These are phyloP conservation scores for Purshia tridentata DNA, from an alignment of 306 rosid species.

Conservation along the genomic window DNA sequence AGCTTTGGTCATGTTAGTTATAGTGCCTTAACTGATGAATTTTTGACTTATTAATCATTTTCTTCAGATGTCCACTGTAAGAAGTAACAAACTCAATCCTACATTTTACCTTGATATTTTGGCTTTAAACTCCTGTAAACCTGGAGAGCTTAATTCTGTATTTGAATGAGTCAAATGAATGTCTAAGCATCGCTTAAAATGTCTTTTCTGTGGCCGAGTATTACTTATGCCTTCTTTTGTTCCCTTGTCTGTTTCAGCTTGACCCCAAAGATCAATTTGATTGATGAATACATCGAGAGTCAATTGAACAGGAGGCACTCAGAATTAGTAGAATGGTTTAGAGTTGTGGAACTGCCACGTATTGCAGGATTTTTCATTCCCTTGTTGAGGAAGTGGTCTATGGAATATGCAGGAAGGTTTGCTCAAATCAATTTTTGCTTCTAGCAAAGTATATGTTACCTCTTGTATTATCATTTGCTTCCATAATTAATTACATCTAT, in stretches of 20 bases:
- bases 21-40: neutral
- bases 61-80: neutral
- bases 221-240: slow-evolving; percentile 9
- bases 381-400: slow-evolving; percentile 61
- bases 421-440: slow-evolving; percentile 33
- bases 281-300: slow-evolving; percentile 45
- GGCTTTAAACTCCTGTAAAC: neutral
- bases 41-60: neutral
- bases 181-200: slow-evolving; percentile 23
- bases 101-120: neutral
- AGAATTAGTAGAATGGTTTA: slow-evolving; percentile 59
- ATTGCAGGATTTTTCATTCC: slow-evolving; percentile 56
- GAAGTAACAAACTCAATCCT: slow-evolving; percentile 5
- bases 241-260: slow-evolving; percentile 47
- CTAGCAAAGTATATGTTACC: slow-evolving; percentile 18
- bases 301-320: slow-evolving; percentile 44
- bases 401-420: slow-evolving; percentile 82
- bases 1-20: neutral
- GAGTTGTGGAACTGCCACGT: slow-evolving; percentile 43
- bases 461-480: slow-evolving; percentile 13
- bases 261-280: slow-evolving; percentile 40
- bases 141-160: neutral
- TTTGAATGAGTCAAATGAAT: slow-evolving; percentile 4
- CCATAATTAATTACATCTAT: neutral
- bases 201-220: neutral